Evolutionary conservation across 352 stramenopile species (phyloP), one percentile per base, ranked within the genome.

Genomic region (Pythium folliculosum): DNA sequence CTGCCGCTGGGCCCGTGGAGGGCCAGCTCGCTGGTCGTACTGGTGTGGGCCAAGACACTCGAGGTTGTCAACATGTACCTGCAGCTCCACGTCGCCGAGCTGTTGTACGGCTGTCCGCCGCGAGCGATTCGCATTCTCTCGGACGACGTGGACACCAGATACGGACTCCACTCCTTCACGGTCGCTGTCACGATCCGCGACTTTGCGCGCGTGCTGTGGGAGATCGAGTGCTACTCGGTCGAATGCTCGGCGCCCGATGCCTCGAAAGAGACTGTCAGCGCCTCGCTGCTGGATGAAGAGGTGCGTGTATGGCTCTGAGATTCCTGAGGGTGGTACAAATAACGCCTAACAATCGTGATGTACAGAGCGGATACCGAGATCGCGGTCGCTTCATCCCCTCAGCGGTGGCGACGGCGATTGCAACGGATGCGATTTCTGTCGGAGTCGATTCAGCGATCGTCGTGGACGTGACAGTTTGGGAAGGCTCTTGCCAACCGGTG

Each of bases 381-480:
- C 80, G 80, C 23, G 50, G 70, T 14, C 75, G 83, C 0, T 77
- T 65, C 27, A 72, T 76, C 32, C 63, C 73, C 4, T 47, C 23
- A 2, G 63, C 64, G 13, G 40, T 76, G 54, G 51, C 37, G 5
- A 53, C 84, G 16, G 52, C 49, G 30, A 49, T 90, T 37, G 54
- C 50, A 9, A 87, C 77, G 0, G 80, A 89, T 22, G 80, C 80
- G 2, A 75, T 90, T 21, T 75, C 76, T 0, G 69, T 73, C 30
- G 32, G 62, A 0, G 67, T 89, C 47, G 65, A 78, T 23, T 76
- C 71, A 22, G 78, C 59, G n/a, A 22, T 89, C 1, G 13, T 85
- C 27, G 70, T 89, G n/a, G 82, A 90, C 45, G 75, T 89, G 35
- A 82, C 52, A 12, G 62, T 87, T 16, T 90, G 82, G 82, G 80